Base-by-base conservation (phyloP, 805 yeast genomes). In the Saccharomycopsis schoenii region DNA sequence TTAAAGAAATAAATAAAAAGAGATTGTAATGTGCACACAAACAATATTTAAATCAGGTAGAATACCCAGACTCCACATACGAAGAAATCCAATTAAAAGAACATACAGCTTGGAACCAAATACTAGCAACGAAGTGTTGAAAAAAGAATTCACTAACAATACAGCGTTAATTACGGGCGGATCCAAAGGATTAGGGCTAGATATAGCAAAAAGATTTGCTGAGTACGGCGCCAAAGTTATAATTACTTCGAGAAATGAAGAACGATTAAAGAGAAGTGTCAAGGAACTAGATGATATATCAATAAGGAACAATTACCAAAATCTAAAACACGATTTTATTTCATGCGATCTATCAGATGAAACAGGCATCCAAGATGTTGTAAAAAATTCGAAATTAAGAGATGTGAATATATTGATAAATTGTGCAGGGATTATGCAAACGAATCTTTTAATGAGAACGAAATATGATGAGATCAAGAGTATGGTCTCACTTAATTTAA, bases 151-250 rank as follows among this genome's bases (percentile, higher is more conserved):
- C 21, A 47, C 29, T 2, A 11, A 72, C 1, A 69, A 67, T 60
- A 76, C 76, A n/a, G 85, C 84, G 0, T 65, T 82, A 4, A 71
- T 86, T 1, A 85, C 90, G 0, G 94, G 94, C 0, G 91, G 86
- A 0, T 83, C 91, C 0, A 72, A 79, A 55, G 93, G 94, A 0
- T 73, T 87, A 14, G 94, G 94, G 0, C 71, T 75, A 2, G 77
- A 77, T 0, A 79, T 88, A 17, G 85, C 90, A 0, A 64, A 68
- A 40, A 69, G 67, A 37, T 72, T 87, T 34, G 80, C 89, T 0
- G 56, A 64, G 0, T 66, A 73, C 36, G 92, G 92, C 1, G 79
- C 81, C 29, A 73, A 73, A 21, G 73, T 83, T 5, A 74, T 84
- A 0, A 68, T 86, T 17, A 64, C 83, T 4, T 79, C 89, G 0